phyloP scores from a whole-genome alignment of 2,329 filamentous ascomycete genomes.

The Emericellopsis cladophorae region DNA sequence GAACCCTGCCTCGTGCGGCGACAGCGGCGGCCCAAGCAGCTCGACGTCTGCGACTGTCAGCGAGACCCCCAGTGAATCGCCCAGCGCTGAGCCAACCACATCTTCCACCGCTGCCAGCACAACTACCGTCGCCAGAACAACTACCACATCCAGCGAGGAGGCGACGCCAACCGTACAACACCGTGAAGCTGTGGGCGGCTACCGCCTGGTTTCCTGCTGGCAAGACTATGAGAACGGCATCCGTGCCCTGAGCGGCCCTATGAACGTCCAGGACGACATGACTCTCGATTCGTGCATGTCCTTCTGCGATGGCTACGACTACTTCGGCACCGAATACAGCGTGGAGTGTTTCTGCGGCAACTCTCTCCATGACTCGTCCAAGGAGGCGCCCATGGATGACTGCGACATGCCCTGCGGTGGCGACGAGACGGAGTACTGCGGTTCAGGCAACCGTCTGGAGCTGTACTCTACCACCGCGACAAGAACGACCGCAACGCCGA shows the following conservation, averaged over 20 bases:
- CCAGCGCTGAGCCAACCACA: no score
- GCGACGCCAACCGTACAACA: slow-evolving; percentile 10
- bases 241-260: slow-evolving; percentile 27
- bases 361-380: slow-evolving; percentile 15
- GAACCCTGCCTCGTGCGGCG: slow-evolving; percentile 15
- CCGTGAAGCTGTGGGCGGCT: slow-evolving; percentile 26
- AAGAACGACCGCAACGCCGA: slow-evolving; percentile 13
- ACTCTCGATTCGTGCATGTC: slow-evolving; percentile 32
- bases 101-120: background rate
- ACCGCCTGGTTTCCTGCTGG: slow-evolving; percentile 32
- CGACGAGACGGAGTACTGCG: slow-evolving; percentile 26
- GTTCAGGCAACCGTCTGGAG: slow-evolving; percentile 27
- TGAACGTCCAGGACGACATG: slow-evolving; percentile 33
- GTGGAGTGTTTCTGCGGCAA: slow-evolving; percentile 41
- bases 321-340: slow-evolving; percentile 38
- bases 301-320: slow-evolving; percentile 31
- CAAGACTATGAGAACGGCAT: slow-evolving; percentile 26
- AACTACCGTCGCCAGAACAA: background rate
- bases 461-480: slow-evolving; percentile 27
- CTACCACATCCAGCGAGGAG: slow-evolving; percentile 1
- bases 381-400: slow-evolving; percentile 14
- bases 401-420: slow-evolving; percentile 28
- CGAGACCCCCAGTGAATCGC: no score
- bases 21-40: background rate
- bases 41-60: background rate